A percentile compares a stretch with the other conserved stretches of the same genome.
phyloP scores from a whole-genome alignment of 2,329 filamentous ascomycete species.

The Paecilomyces formosus region DNA sequence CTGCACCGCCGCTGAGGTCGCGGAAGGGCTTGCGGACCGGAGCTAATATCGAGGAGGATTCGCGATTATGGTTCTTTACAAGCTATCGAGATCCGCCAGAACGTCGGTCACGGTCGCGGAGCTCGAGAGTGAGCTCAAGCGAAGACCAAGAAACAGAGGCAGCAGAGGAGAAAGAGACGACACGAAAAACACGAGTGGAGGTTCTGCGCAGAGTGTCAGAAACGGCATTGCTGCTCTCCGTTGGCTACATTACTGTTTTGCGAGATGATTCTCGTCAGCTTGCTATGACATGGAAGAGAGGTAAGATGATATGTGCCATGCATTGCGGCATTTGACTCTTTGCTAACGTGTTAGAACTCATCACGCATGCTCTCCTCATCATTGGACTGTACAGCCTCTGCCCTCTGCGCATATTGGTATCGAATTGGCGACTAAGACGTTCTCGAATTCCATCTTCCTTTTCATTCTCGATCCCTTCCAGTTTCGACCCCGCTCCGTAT shows the following conservation, averaged over 20 bases:
- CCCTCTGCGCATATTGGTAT: conserved; percentile 47
- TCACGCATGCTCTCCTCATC: conserved; percentile 22
- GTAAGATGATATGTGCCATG: conserved; percentile 13
- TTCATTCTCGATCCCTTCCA: conserved; percentile 58
- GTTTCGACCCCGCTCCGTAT: conserved; percentile 89
- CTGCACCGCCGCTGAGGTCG: conserved; percentile 63
- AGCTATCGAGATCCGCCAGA: conserved; percentile 25
- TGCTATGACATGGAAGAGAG: conserved; percentile 31
- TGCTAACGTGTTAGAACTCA: conserved; percentile 24
- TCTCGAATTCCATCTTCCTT: conserved; percentile 24
- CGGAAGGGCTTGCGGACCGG: conserved; percentile 67
- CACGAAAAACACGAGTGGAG: conserved; percentile 30
- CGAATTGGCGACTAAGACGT: conserved; percentile 17
- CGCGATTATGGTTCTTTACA: conserved; percentile 19
- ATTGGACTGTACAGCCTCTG: conserved; percentile 39
- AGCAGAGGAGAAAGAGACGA: conserved; percentile 15
- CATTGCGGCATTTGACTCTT: background rate
- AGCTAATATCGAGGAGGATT: conserved; percentile 17
- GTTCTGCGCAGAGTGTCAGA: conserved; percentile 46
- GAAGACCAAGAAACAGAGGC: conserved; percentile 19
- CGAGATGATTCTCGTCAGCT: conserved; percentile 21
- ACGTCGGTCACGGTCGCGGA: conserved; percentile 17
- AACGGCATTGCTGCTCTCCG: conserved; percentile 45
- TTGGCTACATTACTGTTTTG: conserved; percentile 39
- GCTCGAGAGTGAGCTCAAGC: conserved; percentile 23